Conservation (phyloP, 495 filamentous ascomycete species). For the Penicillium simplicissimum region DNA sequence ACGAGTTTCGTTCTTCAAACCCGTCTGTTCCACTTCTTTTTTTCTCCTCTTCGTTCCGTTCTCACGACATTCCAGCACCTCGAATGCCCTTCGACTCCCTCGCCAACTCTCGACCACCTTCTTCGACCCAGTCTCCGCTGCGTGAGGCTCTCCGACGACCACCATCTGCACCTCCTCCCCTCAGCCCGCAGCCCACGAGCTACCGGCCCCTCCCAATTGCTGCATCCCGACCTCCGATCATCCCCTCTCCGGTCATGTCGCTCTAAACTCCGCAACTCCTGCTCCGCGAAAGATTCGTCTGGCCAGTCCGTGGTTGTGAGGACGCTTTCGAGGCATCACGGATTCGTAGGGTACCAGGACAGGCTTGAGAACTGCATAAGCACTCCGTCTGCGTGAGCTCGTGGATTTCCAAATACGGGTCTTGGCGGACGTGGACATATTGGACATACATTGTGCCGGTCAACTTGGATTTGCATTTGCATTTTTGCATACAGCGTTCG, state of each 20-base stretch:
- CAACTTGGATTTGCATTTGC: neutral
- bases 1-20: slow-evolving; percentile 42
- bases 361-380: neutral
- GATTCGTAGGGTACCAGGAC: slow-evolving; percentile 1
- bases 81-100: slow-evolving; percentile 13
- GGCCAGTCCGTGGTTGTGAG: slow-evolving; percentile 18
- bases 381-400: neutral
- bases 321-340: slow-evolving; percentile 12
- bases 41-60: slow-evolving; percentile 20
- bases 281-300: slow-evolving; percentile 11
- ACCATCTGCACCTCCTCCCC: slow-evolving; percentile 17
- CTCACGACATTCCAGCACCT: slow-evolving; percentile 18
- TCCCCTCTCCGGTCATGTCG: slow-evolving; percentile 19
- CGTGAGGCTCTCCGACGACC: neutral
- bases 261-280: slow-evolving; percentile 16
- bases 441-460: slow-evolving; percentile 1
- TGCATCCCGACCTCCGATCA: slow-evolving; percentile 18
- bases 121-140: slow-evolving; percentile 2
- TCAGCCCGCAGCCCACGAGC: slow-evolving; percentile 28
- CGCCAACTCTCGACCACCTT: slow-evolving; percentile 7
- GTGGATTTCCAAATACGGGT: slow-evolving; percentile 10
- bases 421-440: slow-evolving; percentile 9
- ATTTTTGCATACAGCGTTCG: slow-evolving; percentile 8
- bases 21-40: slow-evolving; percentile 33
- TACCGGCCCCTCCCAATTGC: slow-evolving; percentile 28